phyloP scores from a whole-genome alignment of 176 grass and related monocot genomes.

The Aegilops longissima region DNA sequence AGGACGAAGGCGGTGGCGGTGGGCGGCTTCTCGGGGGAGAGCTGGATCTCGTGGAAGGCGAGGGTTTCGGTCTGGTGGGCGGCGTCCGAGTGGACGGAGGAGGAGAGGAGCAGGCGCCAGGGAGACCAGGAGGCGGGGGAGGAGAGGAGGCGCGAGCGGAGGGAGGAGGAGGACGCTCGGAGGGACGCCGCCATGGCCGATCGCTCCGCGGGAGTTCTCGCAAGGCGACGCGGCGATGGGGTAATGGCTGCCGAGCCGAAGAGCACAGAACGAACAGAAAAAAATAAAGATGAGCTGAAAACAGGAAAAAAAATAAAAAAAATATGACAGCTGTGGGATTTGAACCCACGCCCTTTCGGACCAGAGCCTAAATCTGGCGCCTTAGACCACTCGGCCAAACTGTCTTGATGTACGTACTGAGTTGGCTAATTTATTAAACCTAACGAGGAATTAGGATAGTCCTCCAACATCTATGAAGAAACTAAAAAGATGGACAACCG shows the following conservation, averaged over 20 bases:
- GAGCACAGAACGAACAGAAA: neutral
- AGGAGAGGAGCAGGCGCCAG: conserved; percentile 50
- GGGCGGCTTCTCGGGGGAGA: conserved; percentile 50
- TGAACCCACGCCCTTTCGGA: conserved; percentile 99
- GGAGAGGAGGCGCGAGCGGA: conserved; percentile 42
- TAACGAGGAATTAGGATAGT: too few species aligned
- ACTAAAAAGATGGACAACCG: too few species aligned
- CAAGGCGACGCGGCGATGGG: neutral
- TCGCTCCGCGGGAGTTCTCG: conserved; percentile 1
- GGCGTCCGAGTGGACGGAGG: conserved; percentile 28
- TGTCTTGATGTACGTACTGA: conserved; percentile 14
- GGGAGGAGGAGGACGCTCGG: conserved; percentile 43
- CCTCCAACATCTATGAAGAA: too few species aligned
- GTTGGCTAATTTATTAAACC: neutral
- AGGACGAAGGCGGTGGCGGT: conserved; percentile 83
- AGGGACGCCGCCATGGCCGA: conserved; percentile 64
- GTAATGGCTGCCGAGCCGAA: neutral
- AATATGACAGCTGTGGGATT: conserved; percentile 80
- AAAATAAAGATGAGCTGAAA: neutral
- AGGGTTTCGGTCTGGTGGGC: conserved; percentile 62
- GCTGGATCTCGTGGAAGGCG: conserved; percentile 82
- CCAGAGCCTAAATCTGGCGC: conserved; percentile 99
- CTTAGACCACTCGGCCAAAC: conserved; percentile 99
- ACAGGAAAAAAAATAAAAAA: neutral
- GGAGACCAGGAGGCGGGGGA: conserved; percentile 25